phyloP scores from a whole-genome alignment of 176 grass and related monocot species.

The Oryza officinalis region DNA sequence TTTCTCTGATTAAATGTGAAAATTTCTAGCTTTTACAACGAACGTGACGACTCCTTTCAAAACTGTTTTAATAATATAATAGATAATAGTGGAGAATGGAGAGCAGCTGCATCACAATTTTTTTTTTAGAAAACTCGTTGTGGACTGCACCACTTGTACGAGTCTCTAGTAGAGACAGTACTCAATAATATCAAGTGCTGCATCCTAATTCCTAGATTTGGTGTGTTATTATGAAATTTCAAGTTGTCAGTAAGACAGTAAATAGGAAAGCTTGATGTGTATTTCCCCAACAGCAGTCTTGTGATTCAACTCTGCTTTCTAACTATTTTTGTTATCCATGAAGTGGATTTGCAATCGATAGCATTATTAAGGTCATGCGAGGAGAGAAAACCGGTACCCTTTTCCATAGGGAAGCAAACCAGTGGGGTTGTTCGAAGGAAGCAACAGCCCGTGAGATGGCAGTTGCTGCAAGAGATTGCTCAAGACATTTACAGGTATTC shows the following conservation, averaged over 20 bases:
- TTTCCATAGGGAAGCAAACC: constrained; percentile 76
- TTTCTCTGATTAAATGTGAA: too few species aligned
- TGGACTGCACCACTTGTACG: neutral
- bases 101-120: neutral
- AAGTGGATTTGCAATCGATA: constrained; percentile 91
- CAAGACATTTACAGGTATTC: constrained; percentile 70
- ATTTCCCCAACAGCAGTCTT: neutral
- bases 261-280: neutral
- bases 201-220: neutral
- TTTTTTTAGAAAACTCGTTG: neutral
- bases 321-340: constrained; percentile 37
- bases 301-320: constrained; percentile 9
- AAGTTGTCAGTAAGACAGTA: neutral
- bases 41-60: too few species aligned
- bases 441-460: constrained; percentile 74
- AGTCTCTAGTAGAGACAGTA: neutral
- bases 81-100: neutral
- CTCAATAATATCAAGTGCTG: neutral
- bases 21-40: too few species aligned
- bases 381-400: constrained; percentile 91
- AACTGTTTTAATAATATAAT: too few species aligned
- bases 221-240: neutral
- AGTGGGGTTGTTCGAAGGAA: constrained; percentile 56
- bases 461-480: constrained; percentile 87
- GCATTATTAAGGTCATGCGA: constrained; percentile 75